These are phyloP conservation scores for Toxoplasma gondii DNA, from an alignment of 169 alveolate species.

Conservation along the genomic window DNA sequence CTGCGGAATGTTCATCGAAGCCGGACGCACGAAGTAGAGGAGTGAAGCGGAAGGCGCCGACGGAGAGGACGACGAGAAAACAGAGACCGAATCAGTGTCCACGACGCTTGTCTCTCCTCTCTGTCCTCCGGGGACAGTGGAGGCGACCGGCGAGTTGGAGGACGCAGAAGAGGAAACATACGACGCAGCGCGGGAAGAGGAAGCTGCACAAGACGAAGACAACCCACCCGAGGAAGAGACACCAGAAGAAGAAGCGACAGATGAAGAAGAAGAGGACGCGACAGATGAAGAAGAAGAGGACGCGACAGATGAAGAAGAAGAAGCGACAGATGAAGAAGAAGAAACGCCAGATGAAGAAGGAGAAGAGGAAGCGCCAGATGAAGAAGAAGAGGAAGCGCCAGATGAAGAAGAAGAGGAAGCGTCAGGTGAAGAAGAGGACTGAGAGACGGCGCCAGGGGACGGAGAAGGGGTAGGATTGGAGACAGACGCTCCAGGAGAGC, in stretches of 20 bases:
- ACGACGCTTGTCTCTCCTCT: neutral
- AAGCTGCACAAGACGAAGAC: neutral
- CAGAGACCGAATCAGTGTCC: no score
- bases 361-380: no score
- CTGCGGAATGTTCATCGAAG: neutral
- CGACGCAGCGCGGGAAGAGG: neutral
- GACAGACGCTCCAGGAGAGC: neutral
- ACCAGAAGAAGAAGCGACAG: neutral
- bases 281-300: neutral
- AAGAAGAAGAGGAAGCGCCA: no score
- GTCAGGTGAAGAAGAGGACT: neutral
- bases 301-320: neutral
- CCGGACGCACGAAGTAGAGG: neutral
- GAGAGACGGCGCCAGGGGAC: neutral
- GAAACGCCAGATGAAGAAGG: neutral
- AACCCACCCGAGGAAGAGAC: neutral
- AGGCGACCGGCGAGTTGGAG: neutral
- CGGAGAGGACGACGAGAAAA: neutral
- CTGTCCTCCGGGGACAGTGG: neutral
- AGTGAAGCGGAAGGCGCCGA: neutral
- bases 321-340: neutral
- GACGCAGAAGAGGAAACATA: slow-evolving; percentile 4
- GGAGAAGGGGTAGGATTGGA: neutral
- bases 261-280: neutral
- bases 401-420: neutral